Percentiles rank a stretch among this genome's conserved stretches.
These are phyloP conservation scores for Fusarium sp. DNA, from an alignment of 2,329 filamentous ascomycete species.

Conservation along the genomic window DNA sequence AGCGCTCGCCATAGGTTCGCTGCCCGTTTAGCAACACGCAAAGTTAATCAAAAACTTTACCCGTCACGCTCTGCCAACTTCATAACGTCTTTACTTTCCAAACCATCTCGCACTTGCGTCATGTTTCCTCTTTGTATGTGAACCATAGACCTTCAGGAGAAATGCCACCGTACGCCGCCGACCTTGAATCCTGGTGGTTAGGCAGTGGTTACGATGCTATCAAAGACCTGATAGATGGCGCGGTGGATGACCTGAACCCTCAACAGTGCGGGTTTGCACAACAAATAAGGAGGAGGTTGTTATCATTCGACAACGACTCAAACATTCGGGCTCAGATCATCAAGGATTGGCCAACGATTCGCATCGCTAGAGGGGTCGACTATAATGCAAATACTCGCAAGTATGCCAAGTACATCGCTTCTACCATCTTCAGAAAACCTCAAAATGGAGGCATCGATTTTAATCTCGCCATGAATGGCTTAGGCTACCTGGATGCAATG, in stretches of 20 bases:
- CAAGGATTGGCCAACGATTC: constrained; percentile 35
- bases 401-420: constrained; percentile 40
- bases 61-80: not conserved
- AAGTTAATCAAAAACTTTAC: not conserved
- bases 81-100: not conserved
- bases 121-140: not conserved
- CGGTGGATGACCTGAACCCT: constrained; percentile 28
- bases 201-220: constrained; percentile 42
- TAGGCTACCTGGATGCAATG: constrained; percentile 49
- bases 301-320: constrained; percentile 48
- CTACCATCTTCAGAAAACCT: constrained; percentile 44
- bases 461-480: constrained; percentile 44
- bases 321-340: constrained; percentile 34
- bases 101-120: not conserved
- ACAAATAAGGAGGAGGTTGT: constrained; percentile 46
- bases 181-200: constrained; percentile 52
- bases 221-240: constrained; percentile 40
- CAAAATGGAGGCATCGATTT: constrained; percentile 47
- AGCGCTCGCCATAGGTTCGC: not conserved
- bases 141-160: not conserved
- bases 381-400: constrained; percentile 46
- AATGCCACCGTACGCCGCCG: constrained; percentile 49
- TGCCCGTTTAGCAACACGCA: not conserved
- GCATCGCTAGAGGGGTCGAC: constrained; percentile 20
- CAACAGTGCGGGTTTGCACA: constrained; percentile 50